Percentiles rank a stretch among this genome's conserved stretches.
phyloP scores from a whole-genome alignment of 2,329 filamentous ascomycete genomes.

The Diaporthe sp. region DNA sequence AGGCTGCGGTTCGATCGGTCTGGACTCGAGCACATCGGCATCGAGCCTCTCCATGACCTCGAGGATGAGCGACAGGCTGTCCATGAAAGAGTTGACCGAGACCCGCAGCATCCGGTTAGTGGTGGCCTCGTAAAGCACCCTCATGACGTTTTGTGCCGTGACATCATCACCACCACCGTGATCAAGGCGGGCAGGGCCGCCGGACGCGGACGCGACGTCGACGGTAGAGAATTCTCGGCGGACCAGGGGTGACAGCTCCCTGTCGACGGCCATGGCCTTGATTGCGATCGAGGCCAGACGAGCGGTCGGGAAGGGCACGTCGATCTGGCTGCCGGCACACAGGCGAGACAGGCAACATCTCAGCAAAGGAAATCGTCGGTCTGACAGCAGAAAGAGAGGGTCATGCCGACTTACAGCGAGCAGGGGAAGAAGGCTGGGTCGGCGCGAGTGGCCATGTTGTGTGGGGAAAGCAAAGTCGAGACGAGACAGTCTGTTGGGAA shows the following conservation, averaged over 20 bases:
- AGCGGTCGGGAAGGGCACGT: slow-evolving; percentile 83
- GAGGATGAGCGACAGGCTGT: slow-evolving; percentile 84
- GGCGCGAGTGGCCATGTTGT: slow-evolving; percentile 50
- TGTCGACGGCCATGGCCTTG: slow-evolving; percentile 82
- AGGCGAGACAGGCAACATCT: slow-evolving; percentile 23
- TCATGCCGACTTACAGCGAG: slow-evolving; percentile 62
- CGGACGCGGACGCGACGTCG: not conserved
- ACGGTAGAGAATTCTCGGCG: slow-evolving; percentile 38
- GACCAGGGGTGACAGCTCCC: slow-evolving; percentile 79
- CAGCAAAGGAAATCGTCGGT: slow-evolving; percentile 11
- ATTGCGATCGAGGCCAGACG: slow-evolving; percentile 83
- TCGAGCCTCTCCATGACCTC: slow-evolving; percentile 94
- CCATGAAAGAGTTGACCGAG: slow-evolving; percentile 95
- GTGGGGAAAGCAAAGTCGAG: slow-evolving; percentile 31
- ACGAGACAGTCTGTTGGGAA: not conserved
- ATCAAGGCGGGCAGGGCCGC: not conserved
- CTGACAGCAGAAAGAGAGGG: not conserved
- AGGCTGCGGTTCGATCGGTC: slow-evolving; percentile 25
- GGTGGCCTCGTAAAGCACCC: slow-evolving; percentile 83
- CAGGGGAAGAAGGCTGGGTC: slow-evolving; percentile 72
- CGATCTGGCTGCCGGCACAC: slow-evolving; percentile 67
- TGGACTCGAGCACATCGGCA: slow-evolving; percentile 75
- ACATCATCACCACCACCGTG: not conserved
- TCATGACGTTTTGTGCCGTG: slow-evolving; percentile 62
- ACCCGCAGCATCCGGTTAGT: slow-evolving; percentile 98